Base-by-base conservation (phyloP, 805 yeast genomes). In the Candida verbasci region DNA sequence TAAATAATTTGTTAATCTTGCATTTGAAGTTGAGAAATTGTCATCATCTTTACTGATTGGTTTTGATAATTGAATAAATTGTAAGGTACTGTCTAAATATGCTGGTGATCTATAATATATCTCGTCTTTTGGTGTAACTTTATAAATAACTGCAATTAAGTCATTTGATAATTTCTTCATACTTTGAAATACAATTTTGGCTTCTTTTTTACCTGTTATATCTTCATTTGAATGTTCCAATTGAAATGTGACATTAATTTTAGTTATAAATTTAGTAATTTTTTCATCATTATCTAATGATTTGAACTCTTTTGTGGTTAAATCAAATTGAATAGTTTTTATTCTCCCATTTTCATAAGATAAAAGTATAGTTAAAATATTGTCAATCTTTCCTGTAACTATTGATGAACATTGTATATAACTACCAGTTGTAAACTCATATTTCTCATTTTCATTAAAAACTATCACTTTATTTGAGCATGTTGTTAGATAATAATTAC, bases 31-130 rank as follows among this genome's bases (percentile, higher is more conserved):
- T 12, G 39, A 15, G 10, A 31, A 9, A 4, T 5, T 15, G n/a
- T 31, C 27, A 3, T 16, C 3, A 5, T 24, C 29, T 3, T 36
- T 17, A 12, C 29, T 36, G 17, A 36, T 32, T 20, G 40, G 37
- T 5, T 22, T 24, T 4, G 36, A 42, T 3, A 52, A 20, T n/a
- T 45, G 40, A 1, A 60, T 28, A 30, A 61, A 56, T 1, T 55
- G 61, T 4, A 61, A 37, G 8, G 47, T 42, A 17, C 50, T 47
- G 14, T 54, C 58, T 14, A 45, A 45, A 37, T 49, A 50, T 8
- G 65, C 52, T 18, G 44, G 34, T 25, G 53, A 56, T 11, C 48
- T 46, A 39, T 62, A 60, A 36, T 50, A 51, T 7, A 60, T 36
- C 8, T 48, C 50, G 35, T 55, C 49, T 22, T 50, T 55, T 6